These are phyloP conservation scores for Rhizopogon vulgaris DNA, from an alignment of 768 basidiomycete species.

Conservation along the genomic window DNA sequence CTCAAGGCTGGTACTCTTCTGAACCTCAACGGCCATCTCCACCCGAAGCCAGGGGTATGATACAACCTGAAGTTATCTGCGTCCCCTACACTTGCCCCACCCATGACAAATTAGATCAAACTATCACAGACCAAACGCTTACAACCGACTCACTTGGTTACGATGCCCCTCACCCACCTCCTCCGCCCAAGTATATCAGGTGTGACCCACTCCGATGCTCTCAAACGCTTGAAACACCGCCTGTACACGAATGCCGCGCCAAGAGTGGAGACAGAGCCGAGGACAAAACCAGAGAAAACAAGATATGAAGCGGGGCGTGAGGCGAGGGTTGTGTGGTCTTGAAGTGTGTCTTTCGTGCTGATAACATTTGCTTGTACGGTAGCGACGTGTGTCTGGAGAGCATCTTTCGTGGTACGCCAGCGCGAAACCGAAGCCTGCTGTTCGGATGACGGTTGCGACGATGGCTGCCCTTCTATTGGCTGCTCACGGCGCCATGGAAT, in stretches of 20 bases:
- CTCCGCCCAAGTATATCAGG: slow-evolving; percentile 50
- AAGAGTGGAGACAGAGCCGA: slow-evolving; percentile 34
- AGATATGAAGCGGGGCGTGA: neutral
- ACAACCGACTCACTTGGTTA: slow-evolving; percentile 55
- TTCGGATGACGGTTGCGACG: neutral
- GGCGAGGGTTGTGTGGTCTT: neutral
- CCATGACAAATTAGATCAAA: neutral
- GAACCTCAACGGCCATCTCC: slow-evolving; percentile 67
- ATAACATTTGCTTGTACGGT: neutral
- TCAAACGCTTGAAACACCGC: slow-evolving; percentile 54
- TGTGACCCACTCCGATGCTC: slow-evolving; percentile 65
- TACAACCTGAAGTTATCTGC: slow-evolving; percentile 82
- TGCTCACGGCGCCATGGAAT: neutral
- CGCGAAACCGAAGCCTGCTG: neutral
- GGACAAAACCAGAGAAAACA: slow-evolving; percentile 30
- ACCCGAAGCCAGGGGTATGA: slow-evolving; percentile 78
- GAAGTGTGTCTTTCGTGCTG: neutral
- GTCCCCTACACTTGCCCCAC: slow-evolving; percentile 62
- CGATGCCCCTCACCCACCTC: slow-evolving; percentile 73
- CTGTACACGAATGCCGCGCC: slow-evolving; percentile 33
- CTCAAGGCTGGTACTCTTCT: slow-evolving; percentile 50
- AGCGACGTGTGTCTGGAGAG: neutral
- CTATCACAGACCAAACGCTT: neutral
- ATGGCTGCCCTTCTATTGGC: neutral
- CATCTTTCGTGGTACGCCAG: neutral